These are phyloP conservation scores for Ustilago loliicola DNA, from an alignment of 1,284 basidiomycete genomes.

Conservation along the genomic window DNA sequence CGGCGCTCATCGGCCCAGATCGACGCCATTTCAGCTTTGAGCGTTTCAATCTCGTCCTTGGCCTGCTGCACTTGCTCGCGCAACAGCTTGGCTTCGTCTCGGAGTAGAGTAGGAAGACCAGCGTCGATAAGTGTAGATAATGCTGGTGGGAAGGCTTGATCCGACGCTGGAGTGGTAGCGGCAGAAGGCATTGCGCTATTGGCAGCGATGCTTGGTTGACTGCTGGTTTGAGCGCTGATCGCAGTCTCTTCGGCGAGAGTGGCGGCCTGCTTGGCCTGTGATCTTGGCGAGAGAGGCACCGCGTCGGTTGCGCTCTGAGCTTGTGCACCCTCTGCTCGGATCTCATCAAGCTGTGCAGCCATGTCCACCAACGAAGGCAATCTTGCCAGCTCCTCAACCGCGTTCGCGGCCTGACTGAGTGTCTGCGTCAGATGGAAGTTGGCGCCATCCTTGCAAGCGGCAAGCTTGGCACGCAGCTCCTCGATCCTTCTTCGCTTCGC, in stretches of 20 bases:
- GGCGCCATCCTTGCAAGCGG: constrained; percentile 43
- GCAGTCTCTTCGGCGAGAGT: background rate
- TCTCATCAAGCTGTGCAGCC: constrained; percentile 29
- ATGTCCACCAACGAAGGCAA: constrained; percentile 36
- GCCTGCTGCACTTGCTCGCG: constrained; percentile 77
- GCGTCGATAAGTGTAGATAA: constrained; percentile 32
- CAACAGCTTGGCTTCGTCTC: constrained; percentile 38
- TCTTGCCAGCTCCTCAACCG: constrained; percentile 36
- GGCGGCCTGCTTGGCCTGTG: constrained; percentile 18
- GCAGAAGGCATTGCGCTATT: background rate
- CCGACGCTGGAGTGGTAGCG: background rate
- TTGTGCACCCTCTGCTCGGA: constrained; percentile 15
- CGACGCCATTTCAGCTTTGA: constrained; percentile 81
- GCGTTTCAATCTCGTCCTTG: constrained; percentile 73
- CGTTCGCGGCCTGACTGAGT: constrained; percentile 39
- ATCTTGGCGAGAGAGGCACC: constrained; percentile 12
- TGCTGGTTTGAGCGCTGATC: background rate
- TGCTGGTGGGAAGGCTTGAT: constrained; percentile 10
- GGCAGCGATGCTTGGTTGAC: background rate
- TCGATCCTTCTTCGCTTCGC: constrained; percentile 42
- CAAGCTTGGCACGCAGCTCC: constrained; percentile 37
- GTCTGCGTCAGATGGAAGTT: constrained; percentile 39
- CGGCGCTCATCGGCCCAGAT: constrained; percentile 81
- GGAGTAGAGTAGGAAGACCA: constrained; percentile 32
- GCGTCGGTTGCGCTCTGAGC: background rate